Percentiles rank a stretch among this genome's conserved stretches.
Evolutionary conservation across 495 filamentous ascomycete genomes (phyloP).

Genomic region (Podospora fimiseda): DNA sequence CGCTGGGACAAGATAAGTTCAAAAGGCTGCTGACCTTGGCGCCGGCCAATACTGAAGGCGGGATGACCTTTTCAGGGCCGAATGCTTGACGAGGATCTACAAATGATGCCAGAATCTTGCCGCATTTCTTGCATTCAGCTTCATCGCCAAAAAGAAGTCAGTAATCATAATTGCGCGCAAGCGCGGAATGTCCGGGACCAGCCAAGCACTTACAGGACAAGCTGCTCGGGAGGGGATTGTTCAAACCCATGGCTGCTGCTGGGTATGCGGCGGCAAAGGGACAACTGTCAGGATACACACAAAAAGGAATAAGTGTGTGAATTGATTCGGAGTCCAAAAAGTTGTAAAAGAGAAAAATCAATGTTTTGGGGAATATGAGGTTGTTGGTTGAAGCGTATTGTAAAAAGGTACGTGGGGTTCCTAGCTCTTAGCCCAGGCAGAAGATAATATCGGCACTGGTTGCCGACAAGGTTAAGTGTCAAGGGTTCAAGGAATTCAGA

Average conservation of each 20-base stretch:
- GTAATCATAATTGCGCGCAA: background rate
- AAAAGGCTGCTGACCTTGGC: slow-evolving; percentile 64
- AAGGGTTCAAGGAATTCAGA: no score
- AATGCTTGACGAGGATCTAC: slow-evolving; percentile 92
- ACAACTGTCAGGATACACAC: background rate
- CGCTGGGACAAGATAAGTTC: background rate
- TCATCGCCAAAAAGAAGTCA: no score
- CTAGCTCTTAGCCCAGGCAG: background rate
- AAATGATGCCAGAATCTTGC: slow-evolving; percentile 90
- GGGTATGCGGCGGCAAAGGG: background rate
- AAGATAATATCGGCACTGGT: background rate
- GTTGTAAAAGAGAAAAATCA: background rate
- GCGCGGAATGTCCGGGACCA: slow-evolving; percentile 16
- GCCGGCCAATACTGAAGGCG: slow-evolving; percentile 78
- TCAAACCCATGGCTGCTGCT: slow-evolving; percentile 43
- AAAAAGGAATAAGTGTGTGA: background rate
- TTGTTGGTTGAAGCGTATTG: background rate
- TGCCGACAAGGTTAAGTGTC: background rate
- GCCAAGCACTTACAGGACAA: slow-evolving; percentile 56
- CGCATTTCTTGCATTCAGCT: slow-evolving; percentile 87
- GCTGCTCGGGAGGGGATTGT: slow-evolving; percentile 54
- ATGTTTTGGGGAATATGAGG: background rate
- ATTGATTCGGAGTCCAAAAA: no score
- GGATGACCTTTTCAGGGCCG: slow-evolving; percentile 95
- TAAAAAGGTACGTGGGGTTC: background rate